Evolutionary conservation across 768 basidiomycete species (phyloP), one percentile per base, ranked within the genome.

Genomic region (Termitomyces sp.): DNA sequence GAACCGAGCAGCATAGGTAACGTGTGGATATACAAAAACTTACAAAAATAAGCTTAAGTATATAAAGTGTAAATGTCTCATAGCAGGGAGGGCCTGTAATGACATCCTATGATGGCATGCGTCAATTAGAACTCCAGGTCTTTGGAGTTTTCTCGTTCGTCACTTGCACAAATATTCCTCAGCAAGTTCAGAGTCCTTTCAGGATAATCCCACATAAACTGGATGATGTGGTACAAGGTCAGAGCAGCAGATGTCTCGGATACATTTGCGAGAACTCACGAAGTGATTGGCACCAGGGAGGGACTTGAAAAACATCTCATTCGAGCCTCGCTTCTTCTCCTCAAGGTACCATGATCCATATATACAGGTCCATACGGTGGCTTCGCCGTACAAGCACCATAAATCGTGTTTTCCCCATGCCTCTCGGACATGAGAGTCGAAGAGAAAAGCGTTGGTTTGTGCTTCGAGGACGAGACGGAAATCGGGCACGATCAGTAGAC

Each of bases 191-290:
- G 22, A 45, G 52, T 45, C 33, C 9, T 53, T 20, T 40, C 44
- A 5, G 55, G 50, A 18, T 52, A 23, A 5, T 56, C 55, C 55
- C 55, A 56, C 43, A 56, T 40, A 5, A 51, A 41, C 55, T 56
- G 2, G 42, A 1, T 5, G 2, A 25, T 2, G 36, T n/a, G 11
- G 23, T 1, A 5, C 29, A 29, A 33, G n/a, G 16, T 15, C 13
- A 35, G 7, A 18, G 2, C 12, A 29, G 25, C 13, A 15, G 29
- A 31, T 5, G 32, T 9, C 3, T 29, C 3, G 29, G 29, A 29
- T 29, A n/a, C 13, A 7, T 0, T 31, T 32, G 7, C 18, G 5
- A 20, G 7, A n/a, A 50, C 56, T 38, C 48, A 57, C 56, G 15
- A 53, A 57, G 38, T 57, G 56, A 40, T 53, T 53, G 9, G 52